Evolutionary conservation across 441 rosid genomes (phyloP).

Genomic region (Croton laevigatus): DNA sequence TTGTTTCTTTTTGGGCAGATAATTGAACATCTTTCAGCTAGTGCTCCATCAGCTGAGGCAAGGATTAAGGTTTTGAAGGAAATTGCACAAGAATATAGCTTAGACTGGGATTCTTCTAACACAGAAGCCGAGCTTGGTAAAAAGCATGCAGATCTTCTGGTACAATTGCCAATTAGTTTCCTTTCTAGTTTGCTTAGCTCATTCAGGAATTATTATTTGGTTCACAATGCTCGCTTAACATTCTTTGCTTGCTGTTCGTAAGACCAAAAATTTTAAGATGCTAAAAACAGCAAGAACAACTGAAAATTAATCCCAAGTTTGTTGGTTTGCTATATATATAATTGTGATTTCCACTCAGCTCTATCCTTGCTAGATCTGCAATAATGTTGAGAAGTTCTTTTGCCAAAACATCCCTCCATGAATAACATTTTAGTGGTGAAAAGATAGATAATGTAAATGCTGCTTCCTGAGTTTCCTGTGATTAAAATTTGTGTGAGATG

Average conservation of each 20-base stretch:
- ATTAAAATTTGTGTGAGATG: neutral
- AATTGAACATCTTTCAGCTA: conserved; percentile 76
- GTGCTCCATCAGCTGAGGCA: conserved; percentile 67
- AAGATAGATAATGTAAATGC: neutral
- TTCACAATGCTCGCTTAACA: neutral
- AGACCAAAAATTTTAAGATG: neutral
- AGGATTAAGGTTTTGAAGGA: conserved; percentile 81
- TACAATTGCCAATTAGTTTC: conserved; percentile 24
- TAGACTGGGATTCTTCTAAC: conserved; percentile 77
- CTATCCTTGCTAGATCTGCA: too few relatives aligned
- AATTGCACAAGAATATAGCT: conserved; percentile 62
- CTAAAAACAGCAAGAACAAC: too few relatives aligned
- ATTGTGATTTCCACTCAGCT: too few relatives aligned
- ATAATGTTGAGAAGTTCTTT: too few relatives aligned
- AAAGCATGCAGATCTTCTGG: conserved; percentile 92
- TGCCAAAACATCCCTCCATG: neutral
- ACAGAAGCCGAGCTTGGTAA: conserved; percentile 83
- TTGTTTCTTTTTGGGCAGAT: conserved; percentile 41
- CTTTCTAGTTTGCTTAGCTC: neutral
- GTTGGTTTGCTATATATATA: too few relatives aligned
- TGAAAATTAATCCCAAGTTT: too few relatives aligned
- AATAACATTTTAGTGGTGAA: too few relatives aligned
- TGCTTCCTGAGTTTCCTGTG: neutral
- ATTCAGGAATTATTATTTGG: conserved; percentile 1
- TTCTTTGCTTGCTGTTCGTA: neutral